Base-by-base conservation (phyloP, 768 basidiomycete species). In the Lactarius psammicola region DNA sequence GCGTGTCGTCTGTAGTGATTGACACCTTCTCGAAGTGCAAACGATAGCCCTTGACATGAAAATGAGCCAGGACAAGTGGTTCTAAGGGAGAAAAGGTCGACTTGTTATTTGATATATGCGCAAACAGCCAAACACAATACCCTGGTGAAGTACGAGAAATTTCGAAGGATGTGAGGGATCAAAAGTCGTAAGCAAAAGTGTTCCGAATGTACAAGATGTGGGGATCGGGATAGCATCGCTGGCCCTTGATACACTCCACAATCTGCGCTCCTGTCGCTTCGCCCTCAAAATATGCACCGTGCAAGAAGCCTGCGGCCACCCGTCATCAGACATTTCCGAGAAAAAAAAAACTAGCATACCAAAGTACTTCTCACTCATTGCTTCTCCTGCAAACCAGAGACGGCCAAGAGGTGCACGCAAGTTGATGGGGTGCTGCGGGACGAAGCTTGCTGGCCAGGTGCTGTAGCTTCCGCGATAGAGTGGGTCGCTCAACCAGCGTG, bases 341-440 rank as follows among this genome's bases (percentile, higher is more conserved):
- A 18, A 17, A 18, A 42, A 18, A 18, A 42, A 42, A 17, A 18
- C 28, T 9, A 63, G 74, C 80, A 31, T 53, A 84, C 86, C 86
- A 67, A 80, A 86, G 75, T 85, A 83, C 68, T 81, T 78, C 57
- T 77, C 72, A 61, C 81, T 85, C 15, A 81, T 84, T 9, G 81
- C 84, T 71, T 87, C 86, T 6, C 85, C 86, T 0, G 86, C 80
- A 68, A 87, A 87, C 78, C 82, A 87, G 9, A 87, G 76, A 2
- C 78, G 75, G 8, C 75, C 76, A 13, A 87, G 76, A 30, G 82
- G 82, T 3, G 83, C 81, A 60, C 82, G 78, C 58, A 87, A 69
- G 69, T 87, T 85, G 31, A 80, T 75, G 18, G 82, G 78, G 59
- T 86, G 84, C 80, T 84, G 60, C 36, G 60, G 17, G 30, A 81